Percentiles rank a stretch among this genome's conserved stretches.
Evolutionary conservation across 495 filamentous ascomycete genomes (phyloP).

Genomic region (Penicillium bialowiezense): DNA sequence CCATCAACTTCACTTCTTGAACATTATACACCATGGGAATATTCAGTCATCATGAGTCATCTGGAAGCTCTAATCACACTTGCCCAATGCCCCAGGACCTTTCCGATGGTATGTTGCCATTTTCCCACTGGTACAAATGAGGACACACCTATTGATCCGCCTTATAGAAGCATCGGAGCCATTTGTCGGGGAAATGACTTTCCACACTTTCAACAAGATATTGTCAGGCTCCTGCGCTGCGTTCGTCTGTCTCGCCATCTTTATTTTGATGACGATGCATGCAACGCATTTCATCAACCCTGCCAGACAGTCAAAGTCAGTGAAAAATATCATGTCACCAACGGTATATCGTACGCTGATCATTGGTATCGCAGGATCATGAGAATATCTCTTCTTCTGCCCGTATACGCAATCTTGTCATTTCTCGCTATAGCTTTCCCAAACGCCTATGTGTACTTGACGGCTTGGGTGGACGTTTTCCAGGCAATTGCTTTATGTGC

Average conservation of each 20-base stretch:
- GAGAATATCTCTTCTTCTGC: slow-evolving; percentile 23
- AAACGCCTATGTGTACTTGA: slow-evolving; percentile 25
- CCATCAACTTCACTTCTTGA: too few species aligned
- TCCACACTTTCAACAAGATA: slow-evolving; percentile 27
- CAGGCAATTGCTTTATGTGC: slow-evolving; percentile 27
- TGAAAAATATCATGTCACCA: background rate
- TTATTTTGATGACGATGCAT: slow-evolving; percentile 19
- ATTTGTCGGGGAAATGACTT: slow-evolving; percentile 17
- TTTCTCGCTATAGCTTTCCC: slow-evolving; percentile 28
- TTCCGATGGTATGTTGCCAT: background rate
- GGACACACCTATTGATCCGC: background rate
- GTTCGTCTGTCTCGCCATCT: slow-evolving; percentile 17
- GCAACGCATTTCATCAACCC: slow-evolving; percentile 28
- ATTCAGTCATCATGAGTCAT: background rate
- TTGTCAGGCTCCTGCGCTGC: slow-evolving; percentile 23
- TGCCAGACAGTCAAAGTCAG: slow-evolving; percentile 29
- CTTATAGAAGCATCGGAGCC: slow-evolving; percentile 9
- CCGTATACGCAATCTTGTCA: slow-evolving; percentile 24
- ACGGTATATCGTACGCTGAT: too few species aligned
- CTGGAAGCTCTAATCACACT: slow-evolving; percentile 4
- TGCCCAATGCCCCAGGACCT: background rate
- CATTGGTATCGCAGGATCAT: slow-evolving; percentile 20
- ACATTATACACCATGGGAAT: slow-evolving; percentile 5
- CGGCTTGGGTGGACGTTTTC: slow-evolving; percentile 26
- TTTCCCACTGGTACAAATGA: background rate